Conservation (phyloP, 257 asterid genomes). For the Solanum paucissectum region DNA sequence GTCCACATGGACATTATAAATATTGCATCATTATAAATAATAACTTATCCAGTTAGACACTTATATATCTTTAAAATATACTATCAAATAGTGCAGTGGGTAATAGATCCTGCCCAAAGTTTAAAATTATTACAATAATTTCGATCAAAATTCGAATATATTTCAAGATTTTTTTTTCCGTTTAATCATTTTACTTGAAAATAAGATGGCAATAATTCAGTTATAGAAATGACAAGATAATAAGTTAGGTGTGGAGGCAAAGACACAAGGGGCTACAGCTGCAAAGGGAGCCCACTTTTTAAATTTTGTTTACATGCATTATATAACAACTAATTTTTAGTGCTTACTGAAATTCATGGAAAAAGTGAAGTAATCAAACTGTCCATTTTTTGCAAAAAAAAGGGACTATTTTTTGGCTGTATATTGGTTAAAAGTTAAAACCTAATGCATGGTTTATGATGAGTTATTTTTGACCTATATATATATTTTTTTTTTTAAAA, state of each 20-base stretch:
- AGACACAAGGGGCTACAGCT: conserved; percentile 14
- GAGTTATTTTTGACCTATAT: background rate
- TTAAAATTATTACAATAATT: too few relatives aligned
- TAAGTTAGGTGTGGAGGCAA: conserved; percentile 16
- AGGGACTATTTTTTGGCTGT: background rate
- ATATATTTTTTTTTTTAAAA: too few relatives aligned
- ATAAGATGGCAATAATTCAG: conserved; percentile 16
- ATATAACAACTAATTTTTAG: conserved; percentile 7
- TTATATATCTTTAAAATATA: too few relatives aligned
- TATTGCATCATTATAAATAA: too few relatives aligned
- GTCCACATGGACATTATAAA: too few relatives aligned
- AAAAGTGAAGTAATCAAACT: background rate
- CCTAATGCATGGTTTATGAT: background rate
- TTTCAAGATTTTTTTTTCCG: too few relatives aligned
- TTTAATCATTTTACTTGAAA: background rate
- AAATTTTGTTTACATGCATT: conserved; percentile 1
- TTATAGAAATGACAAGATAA: conserved; percentile 28
- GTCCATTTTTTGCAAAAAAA: background rate
- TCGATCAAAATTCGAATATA: too few relatives aligned
- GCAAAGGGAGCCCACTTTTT: conserved; percentile 25
- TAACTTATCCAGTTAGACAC: too few relatives aligned
- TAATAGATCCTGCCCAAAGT: too few relatives aligned
- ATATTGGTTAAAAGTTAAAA: background rate
- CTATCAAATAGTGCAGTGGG: rapidly evolving
- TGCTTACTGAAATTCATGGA: background rate